A percentile compares a stretch with the other conserved stretches of the same genome.
These are phyloP conservation scores for Elaeis guineensis DNA, from an alignment of 176 grass and related monocot genomes.

Conservation along the genomic window DNA sequence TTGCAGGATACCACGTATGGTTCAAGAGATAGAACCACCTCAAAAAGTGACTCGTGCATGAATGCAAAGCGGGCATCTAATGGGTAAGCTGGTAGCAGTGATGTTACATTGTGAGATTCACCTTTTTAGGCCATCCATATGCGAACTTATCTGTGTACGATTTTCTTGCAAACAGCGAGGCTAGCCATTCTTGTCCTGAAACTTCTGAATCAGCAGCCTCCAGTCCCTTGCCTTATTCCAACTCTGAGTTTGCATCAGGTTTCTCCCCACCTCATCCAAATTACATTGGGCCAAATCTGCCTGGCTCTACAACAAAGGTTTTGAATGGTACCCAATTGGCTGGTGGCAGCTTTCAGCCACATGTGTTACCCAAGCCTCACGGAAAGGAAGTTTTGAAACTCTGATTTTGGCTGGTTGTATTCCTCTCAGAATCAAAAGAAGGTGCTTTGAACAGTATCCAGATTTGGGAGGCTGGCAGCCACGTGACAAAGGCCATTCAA, in stretches of 20 bases:
- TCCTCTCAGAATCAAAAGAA: too few relatives aligned
- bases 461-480: too few relatives aligned
- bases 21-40: too few relatives aligned
- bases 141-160: not conserved
- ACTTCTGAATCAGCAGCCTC: not conserved
- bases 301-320: not conserved
- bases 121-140: too few relatives aligned
- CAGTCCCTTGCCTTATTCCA: not conserved
- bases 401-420: too few relatives aligned
- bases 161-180: not conserved
- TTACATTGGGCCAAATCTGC: not conserved
- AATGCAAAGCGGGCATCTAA: too few relatives aligned
- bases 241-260: not conserved
- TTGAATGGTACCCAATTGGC: not conserved
- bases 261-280: not conserved
- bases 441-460: too few relatives aligned
- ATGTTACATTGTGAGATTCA: too few relatives aligned
- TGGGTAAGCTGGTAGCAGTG: too few relatives aligned
- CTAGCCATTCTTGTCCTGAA: not conserved
- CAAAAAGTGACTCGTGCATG: too few relatives aligned
- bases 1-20: too few relatives aligned
- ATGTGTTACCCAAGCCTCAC: slow-evolving; percentile 3
- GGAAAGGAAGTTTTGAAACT: not conserved
- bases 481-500: too few relatives aligned
- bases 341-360: not conserved